Percentiles rank a stretch among this genome's conserved stretches.
Evolutionary conservation across 2,329 filamentous ascomycete genomes (phyloP).

Genomic region (Hyphodiscus sp.): DNA sequence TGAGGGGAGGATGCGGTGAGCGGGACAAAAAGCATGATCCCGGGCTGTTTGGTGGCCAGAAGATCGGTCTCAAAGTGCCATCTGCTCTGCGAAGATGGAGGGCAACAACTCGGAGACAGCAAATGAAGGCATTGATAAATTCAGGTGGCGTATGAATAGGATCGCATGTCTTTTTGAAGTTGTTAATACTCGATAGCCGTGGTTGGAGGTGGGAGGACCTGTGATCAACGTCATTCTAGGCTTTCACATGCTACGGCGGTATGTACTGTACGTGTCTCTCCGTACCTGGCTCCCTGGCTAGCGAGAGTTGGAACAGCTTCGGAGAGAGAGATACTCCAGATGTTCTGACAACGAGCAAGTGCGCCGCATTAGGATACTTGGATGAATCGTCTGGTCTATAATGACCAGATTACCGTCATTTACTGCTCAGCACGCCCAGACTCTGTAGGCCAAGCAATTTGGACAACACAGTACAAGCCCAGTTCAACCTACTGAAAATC

Average conservation of each 20-base stretch:
- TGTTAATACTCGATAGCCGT: not conserved
- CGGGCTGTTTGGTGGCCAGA: not conserved
- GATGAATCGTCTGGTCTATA: no score
- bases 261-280: not conserved
- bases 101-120: not conserved
- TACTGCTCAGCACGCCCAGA: no score
- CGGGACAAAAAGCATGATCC: not conserved
- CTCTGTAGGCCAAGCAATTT: no score
- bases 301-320: not conserved
- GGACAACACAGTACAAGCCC: no score
- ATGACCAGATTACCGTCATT: no score
- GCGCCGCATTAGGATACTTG: no score
- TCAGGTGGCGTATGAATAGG: not conserved
- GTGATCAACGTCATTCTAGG: not conserved
- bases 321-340: not conserved
- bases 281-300: not conserved
- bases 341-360: no score
- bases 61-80: not conserved
- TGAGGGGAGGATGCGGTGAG: conserved; percentile 15
- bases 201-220: not conserved
- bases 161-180: not conserved
- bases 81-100: not conserved
- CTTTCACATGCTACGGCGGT: not conserved
- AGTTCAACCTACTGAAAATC: no score
- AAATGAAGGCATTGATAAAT: not conserved